phyloP scores from a whole-genome alignment of 257 asterid genomes.

The Nicotiana noctiflora region DNA sequence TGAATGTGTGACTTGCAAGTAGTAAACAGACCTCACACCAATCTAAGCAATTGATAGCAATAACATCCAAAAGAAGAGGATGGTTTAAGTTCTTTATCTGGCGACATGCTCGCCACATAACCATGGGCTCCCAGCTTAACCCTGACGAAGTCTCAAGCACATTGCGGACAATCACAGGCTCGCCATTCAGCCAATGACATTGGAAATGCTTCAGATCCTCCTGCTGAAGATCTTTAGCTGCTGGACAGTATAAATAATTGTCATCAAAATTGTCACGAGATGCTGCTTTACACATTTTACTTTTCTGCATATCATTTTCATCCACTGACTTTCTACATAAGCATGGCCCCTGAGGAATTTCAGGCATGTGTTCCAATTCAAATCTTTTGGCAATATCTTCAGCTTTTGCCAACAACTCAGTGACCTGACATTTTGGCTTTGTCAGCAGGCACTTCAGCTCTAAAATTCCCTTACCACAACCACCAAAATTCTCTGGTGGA shows the following conservation, averaged over 20 bases:
- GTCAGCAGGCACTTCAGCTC: constrained; percentile 28
- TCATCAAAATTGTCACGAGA: constrained; percentile 44
- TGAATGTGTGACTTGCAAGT: not conserved
- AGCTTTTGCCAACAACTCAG: constrained; percentile 37
- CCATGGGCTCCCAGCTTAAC: constrained; percentile 99
- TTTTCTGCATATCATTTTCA: constrained; percentile 14
- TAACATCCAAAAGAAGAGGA: constrained; percentile 41
- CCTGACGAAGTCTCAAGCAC: constrained; percentile 71
- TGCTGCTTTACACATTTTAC: constrained; percentile 46
- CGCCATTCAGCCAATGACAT: constrained; percentile 79
- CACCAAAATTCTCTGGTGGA: constrained; percentile 35
- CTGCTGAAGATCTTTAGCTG: constrained; percentile 43
- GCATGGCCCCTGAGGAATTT: constrained; percentile 18
- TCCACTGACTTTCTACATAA: constrained; percentile 24
- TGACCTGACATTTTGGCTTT: constrained; percentile 13
- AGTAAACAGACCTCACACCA: constrained; percentile 67
- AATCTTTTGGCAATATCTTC: constrained; percentile 20
- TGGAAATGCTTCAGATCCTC: constrained; percentile 73
- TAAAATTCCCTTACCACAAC: constrained; percentile 38
- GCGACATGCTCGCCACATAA: constrained; percentile 97
- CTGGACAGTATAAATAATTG: constrained; percentile 60
- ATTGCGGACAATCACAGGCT: constrained; percentile 79
- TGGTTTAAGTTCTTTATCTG: constrained; percentile 45
- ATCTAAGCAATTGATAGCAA: constrained; percentile 74
- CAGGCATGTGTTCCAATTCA: constrained; percentile 13